A percentile compares a stretch with the other conserved stretches of the same genome.
Conservation (phyloP, 1,284 basidiomycete genomes). For the Phellinidium pouzarii region DNA sequence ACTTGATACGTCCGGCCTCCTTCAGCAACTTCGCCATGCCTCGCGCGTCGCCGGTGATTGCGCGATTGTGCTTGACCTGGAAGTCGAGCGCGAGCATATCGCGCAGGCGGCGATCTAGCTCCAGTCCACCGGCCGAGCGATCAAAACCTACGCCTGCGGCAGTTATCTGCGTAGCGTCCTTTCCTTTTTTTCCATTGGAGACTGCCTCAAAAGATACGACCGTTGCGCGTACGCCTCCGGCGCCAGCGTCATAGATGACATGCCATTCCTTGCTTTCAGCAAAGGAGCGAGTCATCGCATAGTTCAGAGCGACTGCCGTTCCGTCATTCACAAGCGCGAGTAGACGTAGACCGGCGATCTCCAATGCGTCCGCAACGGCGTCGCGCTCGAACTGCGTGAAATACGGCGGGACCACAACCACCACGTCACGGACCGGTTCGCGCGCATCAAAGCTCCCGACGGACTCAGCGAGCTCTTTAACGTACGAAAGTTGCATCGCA, state of each 20-base stretch:
- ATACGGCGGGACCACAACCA: constrained; percentile 84
- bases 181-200: constrained; percentile 37
- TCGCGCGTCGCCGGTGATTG: constrained; percentile 67
- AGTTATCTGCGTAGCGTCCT: constrained; percentile 68
- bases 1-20: constrained; percentile 89
- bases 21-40: constrained; percentile 93
- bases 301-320: constrained; percentile 89
- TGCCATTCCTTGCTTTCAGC: constrained; percentile 72
- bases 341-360: constrained; percentile 82
- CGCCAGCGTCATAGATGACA: constrained; percentile 91
- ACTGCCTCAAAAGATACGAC: constrained; percentile 74
- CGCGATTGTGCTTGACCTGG: constrained; percentile 57
- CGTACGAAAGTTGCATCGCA: constrained; percentile 91
- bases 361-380: constrained; percentile 85
- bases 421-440: constrained; percentile 74
- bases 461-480: constrained; percentile 81
- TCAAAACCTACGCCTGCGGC: constrained; percentile 81
- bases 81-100: constrained; percentile 80
- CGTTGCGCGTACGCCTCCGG: constrained; percentile 82
- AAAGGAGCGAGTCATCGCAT: constrained; percentile 92
- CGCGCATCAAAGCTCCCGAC: constrained; percentile 40
- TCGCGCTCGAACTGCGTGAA: constrained; percentile 85
- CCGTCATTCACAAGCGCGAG: constrained; percentile 90
- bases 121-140: constrained; percentile 70
- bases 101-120: constrained; percentile 78